Evolutionary conservation across 805 yeast genomes (phyloP), one percentile per base, ranked within the genome.

Genomic region (Candida lessepsii): DNA sequence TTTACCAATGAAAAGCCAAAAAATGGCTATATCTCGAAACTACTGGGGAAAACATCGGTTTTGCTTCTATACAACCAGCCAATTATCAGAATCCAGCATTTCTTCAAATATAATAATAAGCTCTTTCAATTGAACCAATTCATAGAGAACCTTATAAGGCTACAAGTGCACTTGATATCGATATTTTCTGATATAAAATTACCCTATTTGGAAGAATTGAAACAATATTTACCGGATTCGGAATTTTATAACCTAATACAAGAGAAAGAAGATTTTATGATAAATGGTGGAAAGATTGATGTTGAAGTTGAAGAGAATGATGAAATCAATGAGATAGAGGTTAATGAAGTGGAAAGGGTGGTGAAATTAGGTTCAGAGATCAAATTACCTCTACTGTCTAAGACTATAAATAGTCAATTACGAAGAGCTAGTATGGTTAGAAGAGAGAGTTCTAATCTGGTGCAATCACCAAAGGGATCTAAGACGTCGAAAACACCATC

Each of bases 281-380:
- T 54, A 6, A 49, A 44, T n/a, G 52, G 51, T 3, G 53, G 51
- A 0, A 25, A 32, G 19, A 6, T 19, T 4, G 56, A 52, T 8
- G 43, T 44, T 3, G 50, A 45, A 2, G 46, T 40, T 1, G 54
- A 47, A 5, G 51, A 42, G 5, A 44, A 40, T 14, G 52, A 47
- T 2, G 39, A 42, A n/a, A 29, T 15, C 13, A 25, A 27, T 7
- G 30, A 36, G 19, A 25, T 35, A 9, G 49, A 45, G n/a, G 40
- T 41, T 8, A 42, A 40, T 24, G 48, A 46, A 15, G 30, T 44
- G 34, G 68, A 58, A 35, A 51, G 55, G 20, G 50, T 64, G 11
- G 56, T 63, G 8, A 64, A 61, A 35, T 39, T 61, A n/a, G 69
- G 67, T 2, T 55, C 52, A 28, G 45, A 50, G 2, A 56, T 60